Conservation (phyloP, 2,329 filamentous ascomycete species). For the Aspergillus amoenus region DNA sequence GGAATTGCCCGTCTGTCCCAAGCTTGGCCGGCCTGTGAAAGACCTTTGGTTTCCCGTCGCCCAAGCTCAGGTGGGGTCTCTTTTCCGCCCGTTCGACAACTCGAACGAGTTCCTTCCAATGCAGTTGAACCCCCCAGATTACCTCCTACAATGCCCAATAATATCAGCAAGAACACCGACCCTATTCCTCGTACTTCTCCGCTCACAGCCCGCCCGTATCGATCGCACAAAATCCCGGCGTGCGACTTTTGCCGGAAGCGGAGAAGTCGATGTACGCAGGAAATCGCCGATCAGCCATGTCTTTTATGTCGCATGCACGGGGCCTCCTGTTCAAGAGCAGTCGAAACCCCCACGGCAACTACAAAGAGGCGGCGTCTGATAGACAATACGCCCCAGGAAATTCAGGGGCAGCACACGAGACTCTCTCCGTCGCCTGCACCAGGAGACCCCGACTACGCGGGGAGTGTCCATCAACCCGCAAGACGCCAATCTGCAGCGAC, state of each 20-base stretch:
- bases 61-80: background rate
- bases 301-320: constrained; percentile 9
- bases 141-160: background rate
- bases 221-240: constrained; percentile 5
- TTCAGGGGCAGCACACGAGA: background rate
- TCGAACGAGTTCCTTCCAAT: too few species aligned
- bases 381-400: background rate
- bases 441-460: too few species aligned
- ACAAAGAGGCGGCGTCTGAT: background rate
- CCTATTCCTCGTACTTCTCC: background rate
- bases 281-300: constrained; percentile 8
- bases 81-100: background rate
- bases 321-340: background rate
- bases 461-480: too few species aligned
- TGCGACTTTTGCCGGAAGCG: constrained; percentile 8
- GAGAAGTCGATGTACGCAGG: constrained; percentile 9
- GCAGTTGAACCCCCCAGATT: background rate
- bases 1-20: too few species aligned
- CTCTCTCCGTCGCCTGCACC: background rate
- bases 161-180: background rate
- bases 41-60: too few species aligned
- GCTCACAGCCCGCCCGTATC: constrained; percentile 2
- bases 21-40: too few species aligned
- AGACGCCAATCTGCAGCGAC: background rate
- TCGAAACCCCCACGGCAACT: background rate